Conservation (phyloP, 768 basidiomycete genomes). For the Russula sp. region DNA sequence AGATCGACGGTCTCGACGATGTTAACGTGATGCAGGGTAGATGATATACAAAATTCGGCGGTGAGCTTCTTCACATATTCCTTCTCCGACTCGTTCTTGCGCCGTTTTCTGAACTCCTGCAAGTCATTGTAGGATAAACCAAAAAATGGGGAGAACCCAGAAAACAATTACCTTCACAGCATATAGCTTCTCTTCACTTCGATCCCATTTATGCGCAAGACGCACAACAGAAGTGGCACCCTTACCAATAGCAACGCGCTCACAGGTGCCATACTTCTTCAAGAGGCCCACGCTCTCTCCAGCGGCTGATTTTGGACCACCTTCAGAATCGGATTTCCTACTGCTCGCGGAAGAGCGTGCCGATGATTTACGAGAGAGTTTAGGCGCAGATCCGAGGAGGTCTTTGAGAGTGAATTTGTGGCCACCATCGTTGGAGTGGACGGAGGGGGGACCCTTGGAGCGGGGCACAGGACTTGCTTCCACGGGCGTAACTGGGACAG, state of each 20-base stretch:
- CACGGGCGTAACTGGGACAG: slow-evolving; percentile 17
- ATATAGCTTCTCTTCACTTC: slow-evolving; percentile 93
- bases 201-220: slow-evolving; percentile 98
- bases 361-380: slow-evolving; percentile 67
- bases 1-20: slow-evolving; percentile 98
- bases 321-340: slow-evolving; percentile 67
- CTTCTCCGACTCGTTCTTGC: slow-evolving; percentile 98
- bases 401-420: slow-evolving; percentile 87
- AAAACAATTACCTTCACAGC: slow-evolving; percentile 82
- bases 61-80: slow-evolving; percentile 99
- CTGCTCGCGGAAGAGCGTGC: slow-evolving; percentile 65
- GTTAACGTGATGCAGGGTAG: slow-evolving; percentile 89
- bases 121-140: slow-evolving; percentile 15
- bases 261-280: slow-evolving; percentile 96
- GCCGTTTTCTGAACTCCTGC: slow-evolving; percentile 95
- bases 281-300: slow-evolving; percentile 57
- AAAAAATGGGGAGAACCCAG: slow-evolving; percentile 2
- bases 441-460: slow-evolving; percentile 42
- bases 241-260: slow-evolving; percentile 95
- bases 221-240: slow-evolving; percentile 97
- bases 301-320: slow-evolving; percentile 43
- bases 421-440: slow-evolving; percentile 53
- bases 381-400: slow-evolving; percentile 69
- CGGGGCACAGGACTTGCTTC: slow-evolving; percentile 15
- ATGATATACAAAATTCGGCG: slow-evolving; percentile 97